phyloP scores from a whole-genome alignment of 768 basidiomycete genomes.

The Rubroboletus pulcherrimus region DNA sequence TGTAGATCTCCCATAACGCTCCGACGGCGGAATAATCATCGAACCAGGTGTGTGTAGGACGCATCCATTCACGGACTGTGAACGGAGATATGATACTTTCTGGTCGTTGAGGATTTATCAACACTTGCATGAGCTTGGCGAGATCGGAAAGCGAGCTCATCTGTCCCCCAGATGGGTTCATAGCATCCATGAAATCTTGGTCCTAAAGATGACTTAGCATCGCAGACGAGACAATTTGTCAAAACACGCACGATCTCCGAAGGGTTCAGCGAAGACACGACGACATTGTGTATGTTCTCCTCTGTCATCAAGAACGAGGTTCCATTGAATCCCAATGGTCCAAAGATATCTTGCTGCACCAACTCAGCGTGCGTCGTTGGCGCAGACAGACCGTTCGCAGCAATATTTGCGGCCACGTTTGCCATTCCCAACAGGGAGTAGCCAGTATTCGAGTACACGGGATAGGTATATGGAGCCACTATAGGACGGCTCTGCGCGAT shows the following conservation, averaged over 20 bases:
- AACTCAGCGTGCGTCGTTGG: conserved; percentile 39
- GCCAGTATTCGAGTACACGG: conserved; percentile 41
- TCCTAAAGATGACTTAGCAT: conserved; percentile 29
- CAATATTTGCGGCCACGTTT: conserved; percentile 32
- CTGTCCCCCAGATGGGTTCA: conserved; percentile 48
- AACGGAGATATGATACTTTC: conserved; percentile 33
- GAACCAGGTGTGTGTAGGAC: conserved; percentile 38
- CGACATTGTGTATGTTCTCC: conserved; percentile 35
- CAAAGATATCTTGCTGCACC: conserved; percentile 47
- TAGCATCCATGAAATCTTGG: conserved; percentile 34
- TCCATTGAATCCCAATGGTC: conserved; percentile 40
- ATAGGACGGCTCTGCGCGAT: conserved; percentile 38
- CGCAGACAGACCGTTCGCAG: conserved; percentile 12
- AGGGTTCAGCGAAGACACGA: conserved; percentile 36
- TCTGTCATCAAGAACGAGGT: conserved; percentile 42
- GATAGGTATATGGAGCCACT: conserved; percentile 42
- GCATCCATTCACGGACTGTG: conserved; percentile 42
- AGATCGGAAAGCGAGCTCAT: conserved; percentile 49
- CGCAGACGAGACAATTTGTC: not conserved
- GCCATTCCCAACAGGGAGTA: conserved; percentile 34
- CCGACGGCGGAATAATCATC: conserved; percentile 37
- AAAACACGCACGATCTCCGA: conserved; percentile 33
- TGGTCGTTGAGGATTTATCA: conserved; percentile 39
- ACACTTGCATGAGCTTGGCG: conserved; percentile 38
- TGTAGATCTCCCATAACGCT: conserved; percentile 42